Base-by-base conservation (phyloP, 139 green algal genomes). In the Desmodesmus armatus region DNA sequence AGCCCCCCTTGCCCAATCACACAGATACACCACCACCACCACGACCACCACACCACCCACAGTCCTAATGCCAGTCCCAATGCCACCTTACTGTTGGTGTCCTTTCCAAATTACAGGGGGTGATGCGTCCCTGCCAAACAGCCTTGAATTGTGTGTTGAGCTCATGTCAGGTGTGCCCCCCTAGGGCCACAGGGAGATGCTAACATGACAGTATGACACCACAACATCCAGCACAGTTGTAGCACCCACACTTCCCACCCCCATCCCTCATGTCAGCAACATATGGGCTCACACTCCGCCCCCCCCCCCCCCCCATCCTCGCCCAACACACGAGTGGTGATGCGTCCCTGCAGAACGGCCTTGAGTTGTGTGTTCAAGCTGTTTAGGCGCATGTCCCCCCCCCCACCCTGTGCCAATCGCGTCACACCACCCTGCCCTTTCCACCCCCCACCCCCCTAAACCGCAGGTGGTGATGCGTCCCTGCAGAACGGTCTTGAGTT, bases 401-500 rank as follows among this genome's bases (percentile, higher is more conserved):
- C n/a, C n/a, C n/a, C n/a, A n/a, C n/a, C n/a, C n/a, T n/a, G n/a
- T n/a, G n/a, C n/a, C n/a, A n/a, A n/a, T n/a, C n/a, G n/a, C n/a
- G n/a, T n/a, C n/a, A n/a, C 60, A 33, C n/a, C 40, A 62, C 40
- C 70, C 37, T 11, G 40, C 31, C 35, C 4, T 19, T 33, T 2
- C 84, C 78, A 66, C 53, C 17, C 47, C 47, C 51, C 19, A 13
- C 74, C 70, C 3, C 51, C 15, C 6, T 21, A 7, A 4, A 5
- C 43, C 33, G n/a, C 92, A 2, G 82, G 85, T 2, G 96, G 95
- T 9, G 86, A 92, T 5, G 93, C 92, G 0, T 98, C 95, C 0
- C 87, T 98, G 40, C 93, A 98, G 87, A 99, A 99, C 79, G 94
- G 77, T 0, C 82, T 99, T 43, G 93, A 98, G n/a, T 29, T 95